These are phyloP conservation scores for Ilyonectria mors-panacis DNA, from an alignment of 2,329 filamentous ascomycete genomes.

Conservation along the genomic window DNA sequence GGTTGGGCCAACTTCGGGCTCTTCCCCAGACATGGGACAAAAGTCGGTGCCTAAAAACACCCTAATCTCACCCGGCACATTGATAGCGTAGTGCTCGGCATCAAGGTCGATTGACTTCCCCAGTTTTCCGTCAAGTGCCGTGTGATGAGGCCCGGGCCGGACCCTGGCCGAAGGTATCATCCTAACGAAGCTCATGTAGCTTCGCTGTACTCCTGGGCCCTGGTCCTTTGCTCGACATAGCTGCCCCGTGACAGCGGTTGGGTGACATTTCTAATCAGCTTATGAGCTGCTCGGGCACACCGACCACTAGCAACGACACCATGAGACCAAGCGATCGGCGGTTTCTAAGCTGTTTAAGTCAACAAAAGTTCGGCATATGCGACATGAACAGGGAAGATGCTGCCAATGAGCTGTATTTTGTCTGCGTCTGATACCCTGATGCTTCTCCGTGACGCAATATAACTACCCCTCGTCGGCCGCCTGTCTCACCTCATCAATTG, in stretches of 20 bases:
- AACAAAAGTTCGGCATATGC: background rate
- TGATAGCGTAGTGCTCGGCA: constrained; percentile 14
- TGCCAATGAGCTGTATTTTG: constrained; percentile 7
- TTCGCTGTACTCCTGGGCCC: background rate
- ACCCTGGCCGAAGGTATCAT: background rate
- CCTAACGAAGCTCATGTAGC: constrained; percentile 4
- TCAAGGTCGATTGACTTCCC: background rate
- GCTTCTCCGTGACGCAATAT: constrained; percentile 16
- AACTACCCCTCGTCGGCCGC: constrained; percentile 25
- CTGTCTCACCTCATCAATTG: background rate
- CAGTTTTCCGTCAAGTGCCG: background rate
- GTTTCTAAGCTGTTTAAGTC: constrained; percentile 4
- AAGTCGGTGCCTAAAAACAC: constrained; percentile 23
- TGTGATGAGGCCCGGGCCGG: background rate
- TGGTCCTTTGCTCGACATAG: background rate
- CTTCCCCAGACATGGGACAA: constrained; percentile 18
- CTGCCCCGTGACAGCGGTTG: constrained; percentile 14
- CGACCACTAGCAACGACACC: background rate
- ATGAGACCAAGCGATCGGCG: constrained; percentile 18
- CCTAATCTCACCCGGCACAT: background rate
- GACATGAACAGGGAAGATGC: constrained; percentile 2
- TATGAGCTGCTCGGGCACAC: constrained; percentile 14
- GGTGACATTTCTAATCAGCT: constrained; percentile 27
- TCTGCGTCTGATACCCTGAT: background rate
- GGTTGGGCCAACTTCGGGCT: constrained; percentile 14